Evolutionary conservation across 1,284 basidiomycete species (phyloP), one percentile per base, ranked within the genome.

Genomic region (Cryptococcus amylolentus): DNA sequence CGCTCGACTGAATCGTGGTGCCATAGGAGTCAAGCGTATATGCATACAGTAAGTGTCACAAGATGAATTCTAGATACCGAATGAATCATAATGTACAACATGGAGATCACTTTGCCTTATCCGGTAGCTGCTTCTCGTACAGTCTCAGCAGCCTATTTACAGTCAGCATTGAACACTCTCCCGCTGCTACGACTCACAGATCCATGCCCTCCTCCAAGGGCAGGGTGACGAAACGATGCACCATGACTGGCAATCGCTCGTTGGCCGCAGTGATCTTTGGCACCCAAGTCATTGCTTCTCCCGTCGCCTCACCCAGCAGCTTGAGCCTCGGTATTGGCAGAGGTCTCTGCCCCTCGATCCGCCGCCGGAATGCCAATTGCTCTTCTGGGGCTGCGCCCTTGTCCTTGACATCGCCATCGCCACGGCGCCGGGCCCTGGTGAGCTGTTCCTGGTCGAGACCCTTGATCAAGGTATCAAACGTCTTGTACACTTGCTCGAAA

Each of bases 171-270:
- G 46, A 23, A 35, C n/a, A 16, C 35, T 28, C 14, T 37, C 46
- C 20, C 20, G 27, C 47, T 14, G 44, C 23, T 39, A 37, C 38
- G 18, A 70, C 71, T 71, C 56, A 79, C 49, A 85, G 82, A 69
- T 90, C 88, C 86, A 91, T 89, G 54, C 91, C 88, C 69, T 88
- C 85, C 75, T 91, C 89, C 55, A 93, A 79, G 2, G 89, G 88
- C 56, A 82, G 77, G 4, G 89, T 89, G 9, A 89, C 90, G 64
- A 90, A 91, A 72, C 91, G 88, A 64, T 93, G 86, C 46, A 91
- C 88, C 66, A 89, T 89, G 61, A 88, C 86, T 1, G 90, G 91
- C 18, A 92, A 71, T 52, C 90, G 87, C 68, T 88, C 87, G 47
- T 91, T 77, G 63, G 84, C 89, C 73, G 88, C 86, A 1, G 88